Conservation (phyloP, 257 asterid species). For the Penstemon newberryi region DNA sequence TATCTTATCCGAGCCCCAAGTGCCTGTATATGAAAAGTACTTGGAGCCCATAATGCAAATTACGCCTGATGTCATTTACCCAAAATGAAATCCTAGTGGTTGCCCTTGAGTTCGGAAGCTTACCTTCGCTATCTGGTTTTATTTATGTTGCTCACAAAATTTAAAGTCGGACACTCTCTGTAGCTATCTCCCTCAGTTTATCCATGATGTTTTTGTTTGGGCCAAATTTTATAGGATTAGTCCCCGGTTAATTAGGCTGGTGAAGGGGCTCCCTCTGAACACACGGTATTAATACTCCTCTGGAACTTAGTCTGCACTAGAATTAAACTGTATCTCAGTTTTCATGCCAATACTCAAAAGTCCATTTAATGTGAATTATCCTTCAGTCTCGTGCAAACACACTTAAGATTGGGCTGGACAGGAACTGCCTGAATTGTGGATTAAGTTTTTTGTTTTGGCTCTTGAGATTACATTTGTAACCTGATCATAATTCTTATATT, state of each 20-base stretch:
- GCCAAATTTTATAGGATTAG: slow-evolving; percentile 12
- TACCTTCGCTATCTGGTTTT: neutral
- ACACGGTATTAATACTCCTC: neutral
- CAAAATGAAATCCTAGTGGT: neutral
- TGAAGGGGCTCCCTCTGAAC: neutral
- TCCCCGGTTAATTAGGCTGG: neutral
- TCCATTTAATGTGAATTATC: slow-evolving; percentile 5
- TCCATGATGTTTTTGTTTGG: slow-evolving; percentile 4
- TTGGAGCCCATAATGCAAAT: slow-evolving; percentile 15
- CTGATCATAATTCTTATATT: neutral
- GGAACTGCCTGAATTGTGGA: slow-evolving; percentile 5
- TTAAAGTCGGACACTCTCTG: neutral
- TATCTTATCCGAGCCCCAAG: slow-evolving; percentile 1
- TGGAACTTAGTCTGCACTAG: neutral
- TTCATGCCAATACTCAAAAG: neutral
- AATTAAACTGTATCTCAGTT: neutral
- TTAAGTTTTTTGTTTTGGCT: slow-evolving; percentile 9
- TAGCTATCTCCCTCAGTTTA: neutral
- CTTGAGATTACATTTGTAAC: slow-evolving; percentile 2
- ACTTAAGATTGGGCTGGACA: neutral
- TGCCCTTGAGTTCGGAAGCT: neutral
- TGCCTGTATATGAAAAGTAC: neutral
- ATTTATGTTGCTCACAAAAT: slow-evolving; percentile 7
- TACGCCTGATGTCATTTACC: neutral
- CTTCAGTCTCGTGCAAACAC: slow-evolving; percentile 5